Conservation (phyloP, 2,329 filamentous ascomycete genomes). For the Mariannaea sp. region DNA sequence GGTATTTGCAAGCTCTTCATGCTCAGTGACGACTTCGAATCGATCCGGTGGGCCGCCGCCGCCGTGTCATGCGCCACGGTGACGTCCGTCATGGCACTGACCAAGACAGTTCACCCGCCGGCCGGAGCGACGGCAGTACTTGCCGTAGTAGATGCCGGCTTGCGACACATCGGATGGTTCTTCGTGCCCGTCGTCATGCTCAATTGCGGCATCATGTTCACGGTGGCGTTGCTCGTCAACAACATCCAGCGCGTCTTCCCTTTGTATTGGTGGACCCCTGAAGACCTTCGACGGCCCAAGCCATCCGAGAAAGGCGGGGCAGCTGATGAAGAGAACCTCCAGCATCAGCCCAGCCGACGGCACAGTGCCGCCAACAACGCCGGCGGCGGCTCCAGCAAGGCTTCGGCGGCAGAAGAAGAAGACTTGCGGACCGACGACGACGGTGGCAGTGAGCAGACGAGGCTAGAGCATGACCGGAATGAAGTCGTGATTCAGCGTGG, state of each 20-base stretch:
- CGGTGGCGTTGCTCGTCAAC: constrained; percentile 67
- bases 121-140: constrained; percentile 75
- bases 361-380: too few relatives aligned
- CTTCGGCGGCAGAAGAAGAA: not conserved
- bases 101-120: constrained; percentile 74
- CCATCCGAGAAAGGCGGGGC: constrained; percentile 7
- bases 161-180: constrained; percentile 68
- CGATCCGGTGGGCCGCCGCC: constrained; percentile 66
- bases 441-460: constrained; percentile 21
- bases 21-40: constrained; percentile 51
- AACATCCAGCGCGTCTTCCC: constrained; percentile 72
- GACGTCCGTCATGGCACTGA: constrained; percentile 69
- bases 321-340: constrained; percentile 14
- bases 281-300: constrained; percentile 30
- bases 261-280: constrained; percentile 70
- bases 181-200: constrained; percentile 67
- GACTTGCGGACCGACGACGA: constrained; percentile 1
- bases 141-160: constrained; percentile 62
- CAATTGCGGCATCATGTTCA: constrained; percentile 64
- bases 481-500: constrained; percentile 46
- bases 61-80: constrained; percentile 68
- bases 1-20: constrained; percentile 68
- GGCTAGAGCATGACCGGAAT: constrained; percentile 21
- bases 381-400: too few relatives aligned
- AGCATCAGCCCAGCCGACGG: constrained; percentile 22